phyloP scores from a whole-genome alignment of 2,329 filamentous ascomycete genomes.

The Cladosporium sp. region DNA sequence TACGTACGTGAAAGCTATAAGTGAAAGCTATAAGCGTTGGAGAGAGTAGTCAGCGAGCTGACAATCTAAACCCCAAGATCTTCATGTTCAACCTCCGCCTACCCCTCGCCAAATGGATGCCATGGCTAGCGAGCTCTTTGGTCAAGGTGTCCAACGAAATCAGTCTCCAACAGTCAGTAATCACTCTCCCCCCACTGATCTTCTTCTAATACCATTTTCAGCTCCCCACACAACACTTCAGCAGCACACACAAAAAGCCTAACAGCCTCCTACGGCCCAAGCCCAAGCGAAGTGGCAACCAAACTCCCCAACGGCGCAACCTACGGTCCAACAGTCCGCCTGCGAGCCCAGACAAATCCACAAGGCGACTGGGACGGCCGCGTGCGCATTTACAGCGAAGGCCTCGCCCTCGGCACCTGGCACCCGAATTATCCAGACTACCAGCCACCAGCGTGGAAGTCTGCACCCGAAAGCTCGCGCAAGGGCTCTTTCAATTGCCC shows the following conservation, averaged over 20 bases:
- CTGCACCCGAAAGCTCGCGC: slow-evolving; percentile 34
- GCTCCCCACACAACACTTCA: not conserved
- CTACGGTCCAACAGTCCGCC: slow-evolving; percentile 40
- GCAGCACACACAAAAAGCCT: slow-evolving; percentile 27
- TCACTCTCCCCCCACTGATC: not conserved
- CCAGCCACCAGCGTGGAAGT: slow-evolving; percentile 39
- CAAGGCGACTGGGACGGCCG: slow-evolving; percentile 48
- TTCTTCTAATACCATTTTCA: not conserved
- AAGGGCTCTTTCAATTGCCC: slow-evolving; percentile 47
- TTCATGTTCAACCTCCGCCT: slow-evolving; percentile 49
- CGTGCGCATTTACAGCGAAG: slow-evolving; percentile 52
- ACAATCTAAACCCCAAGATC: slow-evolving; percentile 27
- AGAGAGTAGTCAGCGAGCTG: not conserved
- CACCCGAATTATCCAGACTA: slow-evolving; percentile 46
- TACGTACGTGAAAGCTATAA: not conserved
- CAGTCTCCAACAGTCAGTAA: not conserved
- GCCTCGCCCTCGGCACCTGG: slow-evolving; percentile 44
- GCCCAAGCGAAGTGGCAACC: slow-evolving; percentile 40
- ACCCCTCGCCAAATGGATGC: slow-evolving; percentile 37
- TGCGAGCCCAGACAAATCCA: slow-evolving; percentile 32
- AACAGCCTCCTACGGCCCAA: slow-evolving; percentile 51
- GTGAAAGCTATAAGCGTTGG: not conserved
- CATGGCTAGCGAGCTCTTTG: slow-evolving; percentile 39
- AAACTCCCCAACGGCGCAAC: slow-evolving; percentile 24
- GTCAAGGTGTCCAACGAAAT: slow-evolving; percentile 37